Base-by-base conservation (phyloP, 352 stramenopile genomes). In the Phytopythium delawarense region DNA sequence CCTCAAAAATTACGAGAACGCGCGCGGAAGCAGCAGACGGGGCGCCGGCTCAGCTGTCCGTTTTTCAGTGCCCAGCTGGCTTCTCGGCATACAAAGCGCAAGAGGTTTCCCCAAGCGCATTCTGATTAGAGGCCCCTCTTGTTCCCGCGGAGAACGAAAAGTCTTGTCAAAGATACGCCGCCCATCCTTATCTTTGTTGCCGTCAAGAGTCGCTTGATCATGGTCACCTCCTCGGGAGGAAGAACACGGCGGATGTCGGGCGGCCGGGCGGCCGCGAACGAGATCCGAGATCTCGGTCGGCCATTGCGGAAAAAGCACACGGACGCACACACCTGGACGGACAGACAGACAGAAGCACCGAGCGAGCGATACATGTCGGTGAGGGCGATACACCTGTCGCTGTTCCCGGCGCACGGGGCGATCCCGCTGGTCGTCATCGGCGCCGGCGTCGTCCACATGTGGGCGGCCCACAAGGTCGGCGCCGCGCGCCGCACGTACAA, bases 361-460 rank as follows among this genome's bases (percentile, higher is more conserved):
- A 21, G 18, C 30, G 51, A 25, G 16, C 25, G 32, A 39, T 20
- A 25, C 44, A 78, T 84, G 71, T 78, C 72, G 30, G 76, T 85
- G 46, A 70, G 57, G 69, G 68, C 71, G 63, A 70, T 78, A 45
- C 67, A 67, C 62, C 54, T 89, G 51, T 71, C 77, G 18, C 70
- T 89, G 4, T 80, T 87, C 59, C 75, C 78, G 35, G 79, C 65
- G 18, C 84, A 93, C 70, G 80, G 79, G 51, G 84, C 76, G 65
- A 70, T 90, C 40, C 75, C 75, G 12, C 66, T 92, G 9, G 56
- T 91, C 52, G 72, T 79, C 48, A 76, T 92, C 51, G 60, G 74
- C 69, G 72, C 67, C 45, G 65, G 66, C 21, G 75, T 94, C 37
- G 84, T 90, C 34, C 71, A 74, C 56, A 25, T 67, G 2, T 95